These are phyloP conservation scores for Xylaria venustula DNA, from an alignment of 495 filamentous ascomycete species.

Conservation along the genomic window DNA sequence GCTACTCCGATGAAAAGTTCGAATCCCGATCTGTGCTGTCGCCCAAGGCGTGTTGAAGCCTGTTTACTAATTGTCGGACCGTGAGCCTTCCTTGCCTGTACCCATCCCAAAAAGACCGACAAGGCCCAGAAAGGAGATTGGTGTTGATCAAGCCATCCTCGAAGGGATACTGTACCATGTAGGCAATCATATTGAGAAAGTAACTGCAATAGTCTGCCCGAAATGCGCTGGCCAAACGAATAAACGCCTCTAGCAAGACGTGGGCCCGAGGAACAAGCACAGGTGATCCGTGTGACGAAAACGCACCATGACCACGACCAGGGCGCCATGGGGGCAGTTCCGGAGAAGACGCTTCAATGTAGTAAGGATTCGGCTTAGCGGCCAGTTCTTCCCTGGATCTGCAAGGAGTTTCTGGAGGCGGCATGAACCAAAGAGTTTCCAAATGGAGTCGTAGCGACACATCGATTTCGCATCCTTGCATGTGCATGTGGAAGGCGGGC, in stretches of 20 bases:
- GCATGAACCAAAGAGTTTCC: neutral
- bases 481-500: neutral
- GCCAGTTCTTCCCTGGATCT: neutral
- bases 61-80: neutral
- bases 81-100: neutral
- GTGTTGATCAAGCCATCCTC: neutral
- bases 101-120: neutral
- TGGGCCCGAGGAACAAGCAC: neutral
- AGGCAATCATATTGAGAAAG: neutral
- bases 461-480: neutral
- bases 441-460: neutral
- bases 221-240: neutral
- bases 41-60: neutral
- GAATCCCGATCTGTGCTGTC: neutral
- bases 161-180: neutral
- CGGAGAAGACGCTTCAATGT: neutral
- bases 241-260: neutral
- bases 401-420: neutral
- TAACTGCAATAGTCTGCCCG: neutral
- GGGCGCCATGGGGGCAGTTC: neutral
- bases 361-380: neutral
- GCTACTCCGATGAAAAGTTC: neutral
- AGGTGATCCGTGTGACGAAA: neutral
- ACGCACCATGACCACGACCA: neutral
- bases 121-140: neutral